phyloP scores from a whole-genome alignment of 139 green algal genomes.

The Eudorina sp. region DNA sequence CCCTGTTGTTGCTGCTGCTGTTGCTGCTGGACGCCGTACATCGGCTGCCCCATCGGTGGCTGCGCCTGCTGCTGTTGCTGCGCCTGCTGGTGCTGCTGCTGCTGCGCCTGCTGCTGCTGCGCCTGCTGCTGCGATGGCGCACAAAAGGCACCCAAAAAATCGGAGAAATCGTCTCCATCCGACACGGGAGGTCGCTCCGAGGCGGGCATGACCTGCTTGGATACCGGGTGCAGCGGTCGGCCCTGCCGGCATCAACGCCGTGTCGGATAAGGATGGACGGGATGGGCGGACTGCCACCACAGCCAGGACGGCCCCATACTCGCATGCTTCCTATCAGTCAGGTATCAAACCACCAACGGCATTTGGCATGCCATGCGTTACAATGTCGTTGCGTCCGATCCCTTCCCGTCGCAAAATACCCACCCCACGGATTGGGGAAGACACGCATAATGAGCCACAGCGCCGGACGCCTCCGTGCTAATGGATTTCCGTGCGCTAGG shows the following conservation, averaged over 20 bases:
- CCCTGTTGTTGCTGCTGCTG: slow-evolving; percentile 13
- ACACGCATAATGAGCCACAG: too few relatives aligned
- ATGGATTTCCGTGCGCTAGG: too few relatives aligned
- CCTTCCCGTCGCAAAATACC: too few relatives aligned
- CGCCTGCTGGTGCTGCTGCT: background rate
- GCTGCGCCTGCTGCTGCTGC: background rate
- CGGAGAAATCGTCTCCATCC: slow-evolving; percentile 13
- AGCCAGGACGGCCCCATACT: too few relatives aligned
- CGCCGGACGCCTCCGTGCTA: too few relatives aligned
- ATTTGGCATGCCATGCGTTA: too few relatives aligned
- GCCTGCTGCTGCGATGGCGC: background rate
- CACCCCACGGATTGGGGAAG: too few relatives aligned
- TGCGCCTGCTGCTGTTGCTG: slow-evolving; percentile 1
- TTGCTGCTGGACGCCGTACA: background rate
- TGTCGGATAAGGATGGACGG: too few relatives aligned
- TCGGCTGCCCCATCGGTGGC: background rate
- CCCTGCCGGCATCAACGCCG: background rate
- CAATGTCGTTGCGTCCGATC: too few relatives aligned
- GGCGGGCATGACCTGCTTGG: background rate
- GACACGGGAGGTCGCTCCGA: background rate
- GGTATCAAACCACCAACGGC: too few relatives aligned
- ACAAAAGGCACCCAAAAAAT: background rate
- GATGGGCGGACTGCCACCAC: too few relatives aligned
- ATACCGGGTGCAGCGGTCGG: background rate
- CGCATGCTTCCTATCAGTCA: too few relatives aligned